Base-by-base conservation (phyloP, 768 basidiomycete genomes). In the Hygrophorus russula region DNA sequence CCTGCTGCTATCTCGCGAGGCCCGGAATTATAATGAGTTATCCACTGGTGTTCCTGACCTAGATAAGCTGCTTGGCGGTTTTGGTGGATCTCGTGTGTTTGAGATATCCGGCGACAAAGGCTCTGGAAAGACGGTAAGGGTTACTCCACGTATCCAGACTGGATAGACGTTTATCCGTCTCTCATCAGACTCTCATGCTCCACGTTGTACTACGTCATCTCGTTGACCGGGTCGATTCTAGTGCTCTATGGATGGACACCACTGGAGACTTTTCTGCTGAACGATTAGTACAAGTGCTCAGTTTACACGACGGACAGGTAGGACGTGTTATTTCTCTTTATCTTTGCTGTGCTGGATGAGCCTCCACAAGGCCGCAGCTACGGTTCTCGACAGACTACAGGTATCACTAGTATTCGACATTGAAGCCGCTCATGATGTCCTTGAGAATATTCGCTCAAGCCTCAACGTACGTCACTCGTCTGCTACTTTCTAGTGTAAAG, bases 191-290 rank as follows among this genome's bases (percentile, higher is more conserved):
- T 11, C 61, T 89, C 5, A 76, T 73, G 1, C 55, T 81, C 29
- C 77, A 83, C 42, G 57, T 81, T 12, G 66, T 73, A 31, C 58
- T 84, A 15, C 66, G 69, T 14, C 67, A 77, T 52, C 69, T 88
- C 3, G 56, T 60, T 2, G 46, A 54, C 13, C 39, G 63, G 41
- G 44, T 49, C 14, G 50, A 66, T n/a, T 56, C 65, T 2, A 64
- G 56, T 39, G 74, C 67, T 1, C 54, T 76, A 4, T 89, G 86
- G 86, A 69, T 89, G 36, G 85, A 89, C 52, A 80, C 79, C 8
- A 69, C 68, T 0, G 82, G 83, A 1, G 75, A 75, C 47, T 83
- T 87, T 54, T 71, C 79, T 30, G 62, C 64, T 0, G 71, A 74
- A 17, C 63, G 65, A 31, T 69, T 75, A 2, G 47, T 58, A 2